Conservation (phyloP, 257 asterid species). For the Solanum rostratum region DNA sequence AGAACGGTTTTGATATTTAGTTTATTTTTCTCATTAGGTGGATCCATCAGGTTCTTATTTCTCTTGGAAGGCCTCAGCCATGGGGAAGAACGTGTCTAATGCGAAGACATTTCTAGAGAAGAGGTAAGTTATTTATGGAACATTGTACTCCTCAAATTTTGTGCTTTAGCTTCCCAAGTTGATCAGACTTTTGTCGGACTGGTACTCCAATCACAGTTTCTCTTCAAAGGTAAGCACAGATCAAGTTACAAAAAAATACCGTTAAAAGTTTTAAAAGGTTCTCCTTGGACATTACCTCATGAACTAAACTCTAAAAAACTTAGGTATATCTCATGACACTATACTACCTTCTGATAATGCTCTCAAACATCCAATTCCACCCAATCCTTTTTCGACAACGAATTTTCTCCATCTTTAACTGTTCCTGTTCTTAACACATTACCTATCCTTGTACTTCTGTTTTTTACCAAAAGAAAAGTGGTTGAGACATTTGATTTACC, state of each 20-base stretch:
- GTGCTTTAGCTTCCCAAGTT: background rate
- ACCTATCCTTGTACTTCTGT: background rate
- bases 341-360: background rate
- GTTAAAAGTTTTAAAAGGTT: background rate
- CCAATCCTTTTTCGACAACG: background rate
- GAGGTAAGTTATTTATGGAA: slow-evolving; percentile 36
- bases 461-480: background rate
- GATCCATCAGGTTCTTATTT: slow-evolving; percentile 99
- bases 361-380: background rate
- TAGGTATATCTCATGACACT: background rate
- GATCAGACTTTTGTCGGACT: background rate
- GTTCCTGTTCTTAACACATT: background rate
- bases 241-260: background rate
- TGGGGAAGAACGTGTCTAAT: slow-evolving; percentile 98
- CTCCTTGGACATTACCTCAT: background rate
- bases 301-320: background rate
- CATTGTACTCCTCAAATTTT: background rate
- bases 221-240: background rate
- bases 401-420: background rate
- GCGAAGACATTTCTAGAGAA: slow-evolving; percentile 97
- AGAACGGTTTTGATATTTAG: background rate
- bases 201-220: background rate
- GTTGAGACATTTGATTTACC: background rate
- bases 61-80: slow-evolving; percentile 99
- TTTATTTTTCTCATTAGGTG: slow-evolving; percentile 32